Evolutionary conservation across 768 basidiomycete genomes (phyloP).

Genomic region (Russula olivacea): DNA sequence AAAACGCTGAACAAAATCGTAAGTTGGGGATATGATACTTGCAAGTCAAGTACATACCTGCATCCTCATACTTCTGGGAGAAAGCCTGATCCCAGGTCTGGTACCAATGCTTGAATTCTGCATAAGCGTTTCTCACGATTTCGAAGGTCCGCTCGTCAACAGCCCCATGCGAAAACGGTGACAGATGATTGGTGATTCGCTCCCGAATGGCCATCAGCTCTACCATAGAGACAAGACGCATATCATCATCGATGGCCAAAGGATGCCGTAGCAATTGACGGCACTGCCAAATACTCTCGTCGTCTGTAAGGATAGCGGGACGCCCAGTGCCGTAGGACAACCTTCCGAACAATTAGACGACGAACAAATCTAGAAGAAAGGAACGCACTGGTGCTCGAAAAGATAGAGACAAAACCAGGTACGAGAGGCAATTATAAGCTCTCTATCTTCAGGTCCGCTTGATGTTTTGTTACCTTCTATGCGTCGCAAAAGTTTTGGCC

Average conservation of each 20-base stretch:
- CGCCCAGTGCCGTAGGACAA: constrained; percentile 93
- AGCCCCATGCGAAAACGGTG: constrained; percentile 65
- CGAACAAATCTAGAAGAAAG: not conserved
- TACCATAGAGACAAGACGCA: constrained; percentile 90
- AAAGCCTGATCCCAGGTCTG: constrained; percentile 73
- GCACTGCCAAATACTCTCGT: constrained; percentile 83
- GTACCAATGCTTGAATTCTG: constrained; percentile 79
- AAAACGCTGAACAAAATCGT: constrained; percentile 52
- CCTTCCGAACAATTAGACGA: constrained; percentile 37
- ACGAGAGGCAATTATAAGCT: constrained; percentile 74
- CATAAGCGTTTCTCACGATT: constrained; percentile 65
- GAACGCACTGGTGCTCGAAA: constrained; percentile 85
- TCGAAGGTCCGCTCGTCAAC: constrained; percentile 70
- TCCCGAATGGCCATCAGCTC: constrained; percentile 89
- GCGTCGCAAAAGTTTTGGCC: constrained; percentile 71
- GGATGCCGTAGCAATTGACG: constrained; percentile 80
- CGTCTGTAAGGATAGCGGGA: constrained; percentile 87
- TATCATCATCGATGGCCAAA: constrained; percentile 85
- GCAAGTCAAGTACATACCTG: constrained; percentile 42
- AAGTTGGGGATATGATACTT: constrained; percentile 1
- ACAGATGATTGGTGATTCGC: constrained; percentile 73
- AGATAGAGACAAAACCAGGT: constrained; percentile 94
- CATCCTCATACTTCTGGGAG: constrained; percentile 77
- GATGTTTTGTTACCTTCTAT: constrained; percentile 66
- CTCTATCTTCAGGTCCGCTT: constrained; percentile 57